phyloP scores from a whole-genome alignment of 1,284 basidiomycete species.

The Moniliophthora roreri region DNA sequence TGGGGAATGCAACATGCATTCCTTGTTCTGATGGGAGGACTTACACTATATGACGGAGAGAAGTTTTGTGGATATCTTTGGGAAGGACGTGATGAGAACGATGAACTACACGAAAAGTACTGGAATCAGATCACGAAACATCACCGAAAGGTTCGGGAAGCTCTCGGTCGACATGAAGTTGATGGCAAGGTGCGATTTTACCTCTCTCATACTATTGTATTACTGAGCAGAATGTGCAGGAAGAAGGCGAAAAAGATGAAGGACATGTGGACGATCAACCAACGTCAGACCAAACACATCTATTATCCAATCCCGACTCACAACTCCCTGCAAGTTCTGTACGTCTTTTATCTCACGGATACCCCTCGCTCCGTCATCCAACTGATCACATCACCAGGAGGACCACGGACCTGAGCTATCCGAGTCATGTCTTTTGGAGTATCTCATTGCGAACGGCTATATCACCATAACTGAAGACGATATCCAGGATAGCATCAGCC shows the following conservation, averaged over 20 bases:
- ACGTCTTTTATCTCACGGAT: background rate
- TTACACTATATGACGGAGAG: background rate
- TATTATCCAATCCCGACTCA: no score
- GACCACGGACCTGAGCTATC: background rate
- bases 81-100: background rate
- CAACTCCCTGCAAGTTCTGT: no score
- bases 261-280: no score
- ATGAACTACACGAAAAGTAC: background rate
- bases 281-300: no score
- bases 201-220: no score
- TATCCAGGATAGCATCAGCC: background rate
- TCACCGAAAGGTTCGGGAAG: no score
- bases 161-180: no score
- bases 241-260: no score
- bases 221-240: no score
- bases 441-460: background rate
- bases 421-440: background rate
- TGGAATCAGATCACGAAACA: background rate
- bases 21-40: background rate
- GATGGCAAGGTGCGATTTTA: no score
- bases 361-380: no score
- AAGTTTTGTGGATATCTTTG: background rate
- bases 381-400: background rate
- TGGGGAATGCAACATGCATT: background rate
- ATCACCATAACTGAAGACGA: background rate